Evolutionary conservation across 331 rosid species (phyloP).

Genomic region (Dryas integrifolia): DNA sequence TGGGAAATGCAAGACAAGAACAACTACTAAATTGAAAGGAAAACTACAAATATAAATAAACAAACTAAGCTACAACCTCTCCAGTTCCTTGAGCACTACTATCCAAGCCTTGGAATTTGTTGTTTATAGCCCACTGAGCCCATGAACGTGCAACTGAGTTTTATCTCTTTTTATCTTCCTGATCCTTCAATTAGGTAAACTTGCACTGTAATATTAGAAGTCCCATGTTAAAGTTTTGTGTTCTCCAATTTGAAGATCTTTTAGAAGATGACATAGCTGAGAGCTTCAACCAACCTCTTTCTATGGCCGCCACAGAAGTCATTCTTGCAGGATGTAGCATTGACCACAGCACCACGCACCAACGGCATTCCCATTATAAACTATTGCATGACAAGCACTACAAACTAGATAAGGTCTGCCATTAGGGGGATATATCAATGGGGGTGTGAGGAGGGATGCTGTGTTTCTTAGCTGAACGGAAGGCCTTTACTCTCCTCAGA

Average conservation of each 20-base stretch:
- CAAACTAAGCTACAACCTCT: no score
- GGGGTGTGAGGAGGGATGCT: conserved; percentile 28
- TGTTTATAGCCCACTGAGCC: no score
- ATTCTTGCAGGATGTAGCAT: neutral
- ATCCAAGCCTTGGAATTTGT: no score
- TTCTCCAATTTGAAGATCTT: neutral
- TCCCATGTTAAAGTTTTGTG: neutral
- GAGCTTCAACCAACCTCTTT: neutral
- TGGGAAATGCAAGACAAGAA: no score
- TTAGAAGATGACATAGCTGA: neutral
- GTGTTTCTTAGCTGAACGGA: conserved; percentile 27
- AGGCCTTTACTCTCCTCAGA: conserved; percentile 58
- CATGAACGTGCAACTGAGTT: neutral
- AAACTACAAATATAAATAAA: no score
- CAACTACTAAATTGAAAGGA: no score
- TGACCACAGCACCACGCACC: neutral
- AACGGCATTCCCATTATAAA: neutral
- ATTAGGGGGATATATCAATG: conserved; percentile 58
- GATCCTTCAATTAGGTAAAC: neutral
- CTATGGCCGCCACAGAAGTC: neutral
- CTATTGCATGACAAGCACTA: neutral
- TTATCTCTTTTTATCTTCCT: neutral
- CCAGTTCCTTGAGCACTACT: no score
- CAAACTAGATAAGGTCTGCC: conserved; percentile 4
- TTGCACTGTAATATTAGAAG: no score